phyloP scores from a whole-genome alignment of 305 asterid genomes.

The Fraxinus floribunda region DNA sequence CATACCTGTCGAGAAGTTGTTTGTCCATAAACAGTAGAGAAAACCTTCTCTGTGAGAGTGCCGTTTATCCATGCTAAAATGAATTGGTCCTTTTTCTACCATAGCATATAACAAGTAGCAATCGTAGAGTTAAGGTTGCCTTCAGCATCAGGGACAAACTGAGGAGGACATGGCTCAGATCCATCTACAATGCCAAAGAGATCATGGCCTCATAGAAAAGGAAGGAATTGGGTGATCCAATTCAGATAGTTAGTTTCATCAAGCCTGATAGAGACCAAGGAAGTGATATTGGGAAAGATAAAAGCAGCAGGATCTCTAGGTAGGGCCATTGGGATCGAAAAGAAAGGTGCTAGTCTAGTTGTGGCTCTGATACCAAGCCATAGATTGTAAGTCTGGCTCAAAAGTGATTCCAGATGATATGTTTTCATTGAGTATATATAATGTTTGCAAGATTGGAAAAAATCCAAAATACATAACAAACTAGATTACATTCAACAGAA shows the following conservation, averaged over 20 bases:
- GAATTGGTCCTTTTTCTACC: not conserved
- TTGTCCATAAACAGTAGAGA: not conserved
- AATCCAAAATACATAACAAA: too few relatives aligned
- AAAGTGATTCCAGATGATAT: too few relatives aligned
- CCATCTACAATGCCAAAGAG: not conserved
- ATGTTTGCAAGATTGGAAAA: too few relatives aligned
- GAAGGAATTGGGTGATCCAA: not conserved
- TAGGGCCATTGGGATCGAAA: not conserved
- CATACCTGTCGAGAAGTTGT: not conserved
- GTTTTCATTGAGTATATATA: too few relatives aligned
- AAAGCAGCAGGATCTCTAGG: not conserved
- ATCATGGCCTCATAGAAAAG: not conserved
- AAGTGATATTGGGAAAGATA: not conserved
- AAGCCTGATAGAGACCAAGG: not conserved
- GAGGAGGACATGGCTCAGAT: not conserved
- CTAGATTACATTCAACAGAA: too few relatives aligned
- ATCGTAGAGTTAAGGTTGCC: not conserved
- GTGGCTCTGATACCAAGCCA: too few relatives aligned
- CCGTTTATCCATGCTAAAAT: not conserved
- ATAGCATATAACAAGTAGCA: not conserved
- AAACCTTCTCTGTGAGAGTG: not conserved
- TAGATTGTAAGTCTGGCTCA: too few relatives aligned
- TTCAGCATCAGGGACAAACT: not conserved
- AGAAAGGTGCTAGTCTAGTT: not conserved
- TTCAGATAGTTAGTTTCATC: not conserved